These are phyloP conservation scores for Phytophthora pluvialis DNA, from an alignment of 352 stramenopile species.

Conservation along the genomic window DNA sequence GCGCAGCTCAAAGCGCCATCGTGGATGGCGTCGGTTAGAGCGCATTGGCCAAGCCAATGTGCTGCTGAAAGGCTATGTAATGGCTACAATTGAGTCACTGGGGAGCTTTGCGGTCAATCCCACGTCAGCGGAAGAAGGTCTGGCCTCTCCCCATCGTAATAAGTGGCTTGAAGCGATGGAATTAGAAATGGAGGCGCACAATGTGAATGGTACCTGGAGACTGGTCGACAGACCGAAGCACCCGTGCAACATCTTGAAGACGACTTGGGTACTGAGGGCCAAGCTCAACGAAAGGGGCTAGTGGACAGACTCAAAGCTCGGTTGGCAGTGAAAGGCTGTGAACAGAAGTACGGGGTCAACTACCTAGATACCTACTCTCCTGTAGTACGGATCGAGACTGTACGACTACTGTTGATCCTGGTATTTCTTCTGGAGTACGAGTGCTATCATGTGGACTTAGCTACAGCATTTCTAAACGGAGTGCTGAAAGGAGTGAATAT, in stretches of 20 bases:
- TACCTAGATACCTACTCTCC: neutral
- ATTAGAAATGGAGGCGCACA: slow-evolving; percentile 1
- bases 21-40: slow-evolving; percentile 1
- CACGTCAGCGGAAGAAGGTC: slow-evolving; percentile 3
- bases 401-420: neutral
- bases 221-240: slow-evolving; percentile 1
- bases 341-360: no score
- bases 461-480: slow-evolving; percentile 11
- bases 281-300: neutral
- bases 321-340: neutral
- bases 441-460: neutral
- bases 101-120: slow-evolving; percentile 2
- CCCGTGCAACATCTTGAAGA: neutral
- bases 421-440: slow-evolving; percentile 2
- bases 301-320: neutral
- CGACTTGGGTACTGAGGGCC: neutral
- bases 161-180: neutral
- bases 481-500: slow-evolving; percentile 3
- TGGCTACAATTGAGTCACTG: neutral
- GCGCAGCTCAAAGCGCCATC: neutral
- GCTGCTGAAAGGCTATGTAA: neutral
- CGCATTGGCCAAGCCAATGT: neutral
- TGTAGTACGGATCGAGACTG: slow-evolving; percentile 2
- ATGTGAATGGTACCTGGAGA: slow-evolving; percentile 1
- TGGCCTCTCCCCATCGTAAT: neutral